Evolutionary conservation across 139 green algal genomes (phyloP).

Genomic region (Desmodesmus armatus): DNA sequence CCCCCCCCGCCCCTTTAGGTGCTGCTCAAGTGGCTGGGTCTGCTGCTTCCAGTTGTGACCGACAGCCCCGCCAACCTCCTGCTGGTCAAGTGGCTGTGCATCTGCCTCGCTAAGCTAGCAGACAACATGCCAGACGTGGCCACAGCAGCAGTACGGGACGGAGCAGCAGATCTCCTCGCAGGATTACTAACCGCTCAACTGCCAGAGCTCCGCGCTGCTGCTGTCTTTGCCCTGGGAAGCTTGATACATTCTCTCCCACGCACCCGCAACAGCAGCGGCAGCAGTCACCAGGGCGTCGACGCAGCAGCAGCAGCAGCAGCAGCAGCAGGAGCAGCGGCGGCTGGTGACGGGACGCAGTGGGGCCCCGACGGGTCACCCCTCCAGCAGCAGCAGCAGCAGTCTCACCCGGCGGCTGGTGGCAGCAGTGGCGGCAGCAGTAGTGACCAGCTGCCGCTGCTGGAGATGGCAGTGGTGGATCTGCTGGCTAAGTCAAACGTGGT

Average conservation of each 20-base stretch:
- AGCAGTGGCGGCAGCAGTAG: background rate
- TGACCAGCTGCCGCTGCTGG: constrained; percentile 13
- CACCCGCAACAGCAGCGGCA: background rate
- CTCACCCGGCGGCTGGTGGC: background rate
- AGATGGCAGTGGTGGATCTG: constrained; percentile 25
- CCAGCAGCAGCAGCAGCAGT: background rate
- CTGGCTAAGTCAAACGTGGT: constrained; percentile 47
- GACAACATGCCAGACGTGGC: constrained; percentile 72
- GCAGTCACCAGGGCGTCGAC: background rate
- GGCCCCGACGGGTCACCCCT: background rate
- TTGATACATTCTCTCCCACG: constrained; percentile 73
- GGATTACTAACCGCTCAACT: constrained; percentile 66
- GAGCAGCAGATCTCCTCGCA: constrained; percentile 65
- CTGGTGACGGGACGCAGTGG: background rate
- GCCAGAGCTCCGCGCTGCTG: constrained; percentile 89
- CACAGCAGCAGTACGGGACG: constrained; percentile 60
- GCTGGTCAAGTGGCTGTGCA: constrained; percentile 93
- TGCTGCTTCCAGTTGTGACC: constrained; percentile 47
- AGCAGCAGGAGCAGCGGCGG: background rate
- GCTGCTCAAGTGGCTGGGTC: constrained; percentile 64
- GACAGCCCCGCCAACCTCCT: constrained; percentile 49
- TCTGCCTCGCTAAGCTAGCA: constrained; percentile 92
- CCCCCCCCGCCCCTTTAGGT: no score
- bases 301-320: constrained; percentile 19
- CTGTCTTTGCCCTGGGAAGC: constrained; percentile 85